phyloP scores from a whole-genome alignment of 257 asterid genomes.

The Capsicum chinense region DNA sequence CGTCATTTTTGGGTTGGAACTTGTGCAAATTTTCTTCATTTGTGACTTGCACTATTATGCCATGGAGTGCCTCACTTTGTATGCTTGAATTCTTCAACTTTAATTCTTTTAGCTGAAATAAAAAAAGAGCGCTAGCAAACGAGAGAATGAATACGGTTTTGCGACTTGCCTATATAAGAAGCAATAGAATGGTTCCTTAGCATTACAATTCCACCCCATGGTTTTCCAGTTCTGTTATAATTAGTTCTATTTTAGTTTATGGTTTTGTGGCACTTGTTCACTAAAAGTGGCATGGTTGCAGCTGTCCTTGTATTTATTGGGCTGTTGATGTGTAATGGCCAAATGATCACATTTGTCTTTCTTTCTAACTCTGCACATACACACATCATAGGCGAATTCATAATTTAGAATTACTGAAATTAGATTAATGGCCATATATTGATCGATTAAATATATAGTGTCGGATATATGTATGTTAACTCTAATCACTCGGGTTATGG shows the following conservation, averaged over 20 bases:
- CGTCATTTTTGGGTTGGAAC: neutral
- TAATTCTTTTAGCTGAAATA: neutral
- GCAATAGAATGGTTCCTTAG: neutral
- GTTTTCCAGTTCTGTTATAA: too few species aligned
- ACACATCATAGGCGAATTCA: neutral
- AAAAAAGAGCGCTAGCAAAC: neutral
- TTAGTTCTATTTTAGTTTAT: neutral
- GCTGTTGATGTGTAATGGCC: neutral
- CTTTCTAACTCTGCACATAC: neutral
- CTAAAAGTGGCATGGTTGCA: neutral
- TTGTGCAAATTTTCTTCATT: neutral
- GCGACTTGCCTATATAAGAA: neutral
- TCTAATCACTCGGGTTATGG: neutral
- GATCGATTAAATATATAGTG: neutral
- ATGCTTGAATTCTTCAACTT: neutral
- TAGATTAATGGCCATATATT: too few species aligned
- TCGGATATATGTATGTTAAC: neutral
- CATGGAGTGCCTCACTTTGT: neutral
- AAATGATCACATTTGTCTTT: neutral
- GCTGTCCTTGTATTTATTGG: neutral
- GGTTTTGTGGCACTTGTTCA: neutral
- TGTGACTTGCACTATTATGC: neutral
- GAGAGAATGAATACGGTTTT: accelerated
- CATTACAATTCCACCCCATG: neutral
- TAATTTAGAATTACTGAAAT: neutral